Conservation (phyloP, 148 eudicot genomes). For the Camellia lanceoleosa region DNA sequence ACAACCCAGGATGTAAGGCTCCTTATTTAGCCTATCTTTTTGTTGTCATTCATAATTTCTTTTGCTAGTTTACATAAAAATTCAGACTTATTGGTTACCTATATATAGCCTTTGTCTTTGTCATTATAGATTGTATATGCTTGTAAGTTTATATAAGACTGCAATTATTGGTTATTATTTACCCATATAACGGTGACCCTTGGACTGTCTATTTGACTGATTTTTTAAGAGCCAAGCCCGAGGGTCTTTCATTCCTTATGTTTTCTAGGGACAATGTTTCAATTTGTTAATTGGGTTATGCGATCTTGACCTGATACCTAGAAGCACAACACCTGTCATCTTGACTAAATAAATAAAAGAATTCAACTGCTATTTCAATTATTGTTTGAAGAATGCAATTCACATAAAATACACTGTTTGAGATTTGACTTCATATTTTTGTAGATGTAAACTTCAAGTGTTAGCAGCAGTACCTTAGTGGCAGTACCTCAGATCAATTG, state of each 20-base stretch:
- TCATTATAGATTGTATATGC: background rate
- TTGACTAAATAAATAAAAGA: background rate
- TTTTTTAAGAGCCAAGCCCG: background rate
- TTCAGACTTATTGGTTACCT: background rate
- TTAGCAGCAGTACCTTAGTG: too few species aligned
- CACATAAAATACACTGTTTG: too few species aligned
- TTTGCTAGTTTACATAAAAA: background rate
- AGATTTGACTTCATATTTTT: too few species aligned
- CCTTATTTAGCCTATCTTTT: background rate
- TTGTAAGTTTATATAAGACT: background rate
- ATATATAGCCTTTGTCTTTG: background rate
- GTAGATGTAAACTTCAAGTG: too few species aligned
- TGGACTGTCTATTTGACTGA: background rate
- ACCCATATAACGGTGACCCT: background rate
- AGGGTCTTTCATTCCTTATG: background rate
- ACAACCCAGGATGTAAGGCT: conserved; percentile 40
- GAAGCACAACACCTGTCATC: background rate
- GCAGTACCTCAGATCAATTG: too few species aligned
- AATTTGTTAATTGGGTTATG: background rate
- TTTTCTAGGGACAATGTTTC: background rate
- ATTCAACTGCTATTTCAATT: too few species aligned
- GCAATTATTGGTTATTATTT: background rate
- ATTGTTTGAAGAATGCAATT: too few species aligned
- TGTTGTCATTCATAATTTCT: background rate
- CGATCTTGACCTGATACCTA: background rate